phyloP scores from a whole-genome alignment of 1,284 basidiomycete species.

The Ceratobasidium papillatum region DNA sequence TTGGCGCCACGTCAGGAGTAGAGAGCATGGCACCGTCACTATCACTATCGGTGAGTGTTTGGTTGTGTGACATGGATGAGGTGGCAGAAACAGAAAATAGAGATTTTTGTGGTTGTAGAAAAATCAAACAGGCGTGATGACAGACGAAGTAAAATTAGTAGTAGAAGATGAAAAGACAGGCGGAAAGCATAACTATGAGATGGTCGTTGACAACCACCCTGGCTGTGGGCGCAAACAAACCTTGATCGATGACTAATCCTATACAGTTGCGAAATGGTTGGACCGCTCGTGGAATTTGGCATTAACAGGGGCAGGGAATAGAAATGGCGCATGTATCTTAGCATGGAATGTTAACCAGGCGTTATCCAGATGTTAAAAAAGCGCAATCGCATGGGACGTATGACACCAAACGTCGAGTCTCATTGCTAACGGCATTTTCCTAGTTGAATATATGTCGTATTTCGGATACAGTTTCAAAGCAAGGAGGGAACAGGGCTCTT shows the following conservation, averaged over 20 bases:
- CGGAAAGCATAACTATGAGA: not conserved
- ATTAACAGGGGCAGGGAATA: no score
- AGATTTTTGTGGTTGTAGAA: not conserved
- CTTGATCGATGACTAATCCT: not conserved
- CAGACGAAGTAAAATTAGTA: not conserved
- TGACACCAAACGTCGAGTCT: no score
- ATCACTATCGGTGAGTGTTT: constrained; percentile 24
- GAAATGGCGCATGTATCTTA: no score
- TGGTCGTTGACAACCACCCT: not conserved
- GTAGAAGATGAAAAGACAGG: constrained; percentile 1
- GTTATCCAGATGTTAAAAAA: no score
- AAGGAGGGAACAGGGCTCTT: constrained; percentile 47
- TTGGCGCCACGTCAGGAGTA: not conserved
- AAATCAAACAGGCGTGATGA: not conserved
- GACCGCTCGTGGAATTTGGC: no score
- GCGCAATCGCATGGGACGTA: no score
- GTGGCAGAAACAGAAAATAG: not conserved
- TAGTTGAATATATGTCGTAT: constrained; percentile 3
- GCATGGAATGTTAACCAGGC: no score
- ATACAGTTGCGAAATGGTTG: not conserved
- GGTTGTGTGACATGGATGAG: constrained; percentile 26
- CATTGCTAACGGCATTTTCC: not conserved
- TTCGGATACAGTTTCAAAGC: constrained; percentile 19
- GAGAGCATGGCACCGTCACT: not conserved
- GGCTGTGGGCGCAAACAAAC: not conserved